phyloP scores from a whole-genome alignment of 148 eudicot genomes.

The Suaeda aralocaspica region DNA sequence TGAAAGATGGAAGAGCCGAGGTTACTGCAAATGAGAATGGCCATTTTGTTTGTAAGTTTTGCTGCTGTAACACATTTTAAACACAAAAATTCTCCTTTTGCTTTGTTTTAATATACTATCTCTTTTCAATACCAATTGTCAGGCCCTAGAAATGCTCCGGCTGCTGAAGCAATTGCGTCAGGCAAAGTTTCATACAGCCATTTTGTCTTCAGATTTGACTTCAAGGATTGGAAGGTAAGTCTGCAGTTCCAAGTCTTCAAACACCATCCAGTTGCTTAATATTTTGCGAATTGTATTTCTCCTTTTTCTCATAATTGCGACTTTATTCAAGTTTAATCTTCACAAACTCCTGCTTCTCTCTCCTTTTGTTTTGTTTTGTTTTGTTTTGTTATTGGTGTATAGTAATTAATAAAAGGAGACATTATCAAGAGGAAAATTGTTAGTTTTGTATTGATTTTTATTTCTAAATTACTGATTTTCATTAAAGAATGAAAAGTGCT shows the following conservation, averaged over 20 bases:
- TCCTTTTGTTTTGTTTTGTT: too few relatives aligned
- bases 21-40: constrained; percentile 54
- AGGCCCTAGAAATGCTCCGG: constrained; percentile 93
- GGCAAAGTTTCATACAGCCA: constrained; percentile 69
- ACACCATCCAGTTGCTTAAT: not conserved
- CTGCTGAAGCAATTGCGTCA: constrained; percentile 61
- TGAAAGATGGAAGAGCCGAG: constrained; percentile 88
- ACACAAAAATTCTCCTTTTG: not conserved
- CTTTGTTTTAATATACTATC: not conserved
- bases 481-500: too few relatives aligned
- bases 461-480: too few relatives aligned
- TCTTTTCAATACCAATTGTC: constrained; percentile 14
- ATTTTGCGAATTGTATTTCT: not conserved
- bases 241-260: not conserved
- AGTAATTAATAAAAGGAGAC: too few relatives aligned
- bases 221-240: constrained; percentile 81
- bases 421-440: too few relatives aligned
- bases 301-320: not conserved
- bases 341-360: too few relatives aligned
- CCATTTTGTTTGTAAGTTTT: constrained; percentile 67
- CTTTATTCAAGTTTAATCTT: too few relatives aligned
- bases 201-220: constrained; percentile 86
- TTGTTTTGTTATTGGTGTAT: too few relatives aligned
- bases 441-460: too few relatives aligned
- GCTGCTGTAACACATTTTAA: not conserved